phyloP scores from a whole-genome alignment of 2,329 filamentous ascomycete genomes.

The Calonectria naviculata region DNA sequence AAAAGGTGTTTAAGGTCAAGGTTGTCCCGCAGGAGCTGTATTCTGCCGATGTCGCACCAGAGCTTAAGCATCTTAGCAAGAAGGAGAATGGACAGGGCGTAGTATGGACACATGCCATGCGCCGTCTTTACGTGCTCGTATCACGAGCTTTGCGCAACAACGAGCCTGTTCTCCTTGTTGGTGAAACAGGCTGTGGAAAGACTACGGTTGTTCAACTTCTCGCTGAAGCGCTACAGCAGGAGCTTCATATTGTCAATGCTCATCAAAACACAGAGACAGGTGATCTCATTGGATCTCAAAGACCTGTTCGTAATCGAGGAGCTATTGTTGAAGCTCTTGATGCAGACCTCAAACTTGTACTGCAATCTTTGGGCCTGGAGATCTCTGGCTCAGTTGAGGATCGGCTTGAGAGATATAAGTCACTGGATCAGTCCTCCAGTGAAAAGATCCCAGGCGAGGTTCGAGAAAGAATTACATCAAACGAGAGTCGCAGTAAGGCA shows the following conservation, averaged over 20 bases:
- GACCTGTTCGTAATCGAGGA: constrained; percentile 87
- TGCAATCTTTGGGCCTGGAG: constrained; percentile 55
- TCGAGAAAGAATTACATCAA: constrained; percentile 57
- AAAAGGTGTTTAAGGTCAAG: constrained; percentile 87
- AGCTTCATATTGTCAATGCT: constrained; percentile 92
- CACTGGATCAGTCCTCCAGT: constrained; percentile 57
- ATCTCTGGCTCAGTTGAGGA: constrained; percentile 59
- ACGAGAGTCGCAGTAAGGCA: constrained; percentile 76
- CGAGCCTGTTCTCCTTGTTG: constrained; percentile 93
- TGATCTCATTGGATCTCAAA: constrained; percentile 94
- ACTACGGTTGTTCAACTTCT: constrained; percentile 95
- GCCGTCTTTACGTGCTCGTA: constrained; percentile 90
- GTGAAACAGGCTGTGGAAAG: constrained; percentile 97
- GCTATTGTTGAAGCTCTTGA: constrained; percentile 75
- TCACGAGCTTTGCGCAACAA: constrained; percentile 87
- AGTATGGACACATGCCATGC: constrained; percentile 97
- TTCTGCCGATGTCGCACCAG: constrained; percentile 65
- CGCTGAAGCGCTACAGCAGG: constrained; percentile 80
- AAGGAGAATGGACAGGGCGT: constrained; percentile 70
- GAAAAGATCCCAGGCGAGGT: constrained; percentile 62
- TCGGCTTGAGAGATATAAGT: constrained; percentile 68
- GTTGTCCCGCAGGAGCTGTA: constrained; percentile 84
- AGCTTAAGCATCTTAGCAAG: constrained; percentile 61
- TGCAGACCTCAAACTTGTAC: constrained; percentile 65
- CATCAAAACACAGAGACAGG: constrained; percentile 99